These are phyloP conservation scores for Penicillium argentinense DNA, from an alignment of 495 filamentous ascomycete genomes.

Conservation along the genomic window DNA sequence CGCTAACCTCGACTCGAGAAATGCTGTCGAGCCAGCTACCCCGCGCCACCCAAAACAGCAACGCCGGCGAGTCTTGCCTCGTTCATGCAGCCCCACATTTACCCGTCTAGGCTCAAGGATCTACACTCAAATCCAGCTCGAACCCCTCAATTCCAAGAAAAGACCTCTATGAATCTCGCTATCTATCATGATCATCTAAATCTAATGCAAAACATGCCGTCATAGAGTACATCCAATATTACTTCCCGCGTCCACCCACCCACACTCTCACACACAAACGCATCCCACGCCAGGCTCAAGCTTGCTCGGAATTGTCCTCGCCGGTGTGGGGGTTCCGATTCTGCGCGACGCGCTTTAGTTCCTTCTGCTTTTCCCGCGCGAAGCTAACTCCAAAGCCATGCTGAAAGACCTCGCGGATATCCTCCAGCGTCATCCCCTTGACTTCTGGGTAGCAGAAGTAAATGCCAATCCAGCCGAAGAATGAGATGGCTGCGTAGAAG, in stretches of 20 bases:
- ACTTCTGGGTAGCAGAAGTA: constrained; percentile 46
- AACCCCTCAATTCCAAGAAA: no score
- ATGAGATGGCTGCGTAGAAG: constrained; percentile 47
- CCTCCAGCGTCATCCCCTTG: constrained; percentile 44
- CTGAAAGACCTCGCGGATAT: constrained; percentile 42
- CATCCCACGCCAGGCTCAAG: no score
- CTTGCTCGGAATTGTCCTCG: no score
- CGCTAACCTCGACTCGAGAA: no score
- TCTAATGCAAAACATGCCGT: neutral
- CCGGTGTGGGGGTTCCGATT: no score
- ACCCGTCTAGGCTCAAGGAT: no score
- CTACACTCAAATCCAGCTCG: no score
- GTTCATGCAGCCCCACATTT: no score
- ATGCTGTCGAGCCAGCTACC: no score
- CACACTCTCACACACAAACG: neutral
- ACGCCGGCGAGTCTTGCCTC: no score
- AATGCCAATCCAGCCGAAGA: constrained; percentile 42
- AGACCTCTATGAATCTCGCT: no score
- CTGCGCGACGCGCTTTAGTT: neutral
- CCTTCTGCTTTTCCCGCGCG: constrained; percentile 32
- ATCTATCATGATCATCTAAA: neutral
- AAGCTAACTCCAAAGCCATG: constrained; percentile 42
- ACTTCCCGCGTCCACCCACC: neutral
- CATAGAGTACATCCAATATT: neutral
- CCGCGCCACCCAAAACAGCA: no score